Percentiles rank a stretch among this genome's conserved stretches.
Conservation (phyloP, 139 green algal species). For the Prasinococcaceae sp. region DNA sequence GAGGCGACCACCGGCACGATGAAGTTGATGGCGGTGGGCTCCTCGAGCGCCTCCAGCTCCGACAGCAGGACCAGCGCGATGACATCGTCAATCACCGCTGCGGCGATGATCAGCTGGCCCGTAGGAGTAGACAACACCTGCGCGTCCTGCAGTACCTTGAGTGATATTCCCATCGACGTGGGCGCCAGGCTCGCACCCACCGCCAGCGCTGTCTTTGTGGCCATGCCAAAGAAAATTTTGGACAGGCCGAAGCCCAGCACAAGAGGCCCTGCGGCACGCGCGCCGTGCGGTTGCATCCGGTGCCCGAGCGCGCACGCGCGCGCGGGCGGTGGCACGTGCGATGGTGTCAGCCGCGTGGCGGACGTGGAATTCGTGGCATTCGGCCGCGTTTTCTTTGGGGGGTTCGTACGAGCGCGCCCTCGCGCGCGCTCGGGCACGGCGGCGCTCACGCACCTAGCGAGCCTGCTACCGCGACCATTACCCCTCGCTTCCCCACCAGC, state of each 20-base stretch:
- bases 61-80: constrained; percentile 13
- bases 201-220: not conserved
- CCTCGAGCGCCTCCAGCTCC: constrained; percentile 8
- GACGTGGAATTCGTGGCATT: not conserved
- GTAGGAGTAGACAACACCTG: constrained; percentile 1
- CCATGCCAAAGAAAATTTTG: constrained; percentile 3
- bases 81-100: constrained; percentile 15
- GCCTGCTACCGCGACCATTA: constrained; percentile 5
- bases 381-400: too few relatives aligned
- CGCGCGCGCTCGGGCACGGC: too few relatives aligned
- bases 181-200: constrained; percentile 5
- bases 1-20: constrained; percentile 3
- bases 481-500: not conserved
- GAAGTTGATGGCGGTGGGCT: constrained; percentile 6
- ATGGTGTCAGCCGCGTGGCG: not conserved
- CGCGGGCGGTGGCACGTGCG: not conserved
- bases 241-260: not conserved
- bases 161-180: constrained; percentile 11
- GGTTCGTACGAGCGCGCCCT: too few relatives aligned
- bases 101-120: constrained; percentile 17
- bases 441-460: not conserved
- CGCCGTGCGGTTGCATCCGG: too few relatives aligned
- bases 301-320: too few relatives aligned
- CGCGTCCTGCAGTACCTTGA: constrained; percentile 6
- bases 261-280: too few relatives aligned